Evolutionary conservation across 257 asterid species (phyloP).

Genomic region (Thymus quinquecostatus): DNA sequence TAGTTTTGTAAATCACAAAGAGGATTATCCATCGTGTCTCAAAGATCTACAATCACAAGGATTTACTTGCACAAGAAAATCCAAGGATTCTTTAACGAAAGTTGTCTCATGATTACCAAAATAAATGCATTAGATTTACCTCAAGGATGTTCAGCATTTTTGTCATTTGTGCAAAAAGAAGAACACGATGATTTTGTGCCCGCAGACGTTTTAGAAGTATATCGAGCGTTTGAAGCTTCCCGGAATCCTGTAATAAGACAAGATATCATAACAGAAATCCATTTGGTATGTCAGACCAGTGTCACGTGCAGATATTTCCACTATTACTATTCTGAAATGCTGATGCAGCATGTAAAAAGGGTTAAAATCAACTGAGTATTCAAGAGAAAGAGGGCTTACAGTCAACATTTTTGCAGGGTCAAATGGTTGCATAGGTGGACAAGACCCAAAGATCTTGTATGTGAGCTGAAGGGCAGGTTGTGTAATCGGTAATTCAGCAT

Average conservation of each 20-base stretch:
- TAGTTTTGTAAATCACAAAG: too few species aligned
- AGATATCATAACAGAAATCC: constrained; percentile 22
- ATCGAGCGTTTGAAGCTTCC: constrained; percentile 97
- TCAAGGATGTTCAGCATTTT: constrained; percentile 94
- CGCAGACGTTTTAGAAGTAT: constrained; percentile 87
- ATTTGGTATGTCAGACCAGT: constrained; percentile 15
- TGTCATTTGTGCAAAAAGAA: constrained; percentile 97
- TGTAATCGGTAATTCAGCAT: constrained; percentile 73
- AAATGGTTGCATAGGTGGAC: constrained; percentile 99
- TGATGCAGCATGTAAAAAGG: too few species aligned
- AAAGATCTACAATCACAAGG: constrained; percentile 11
- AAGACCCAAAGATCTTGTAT: constrained; percentile 82
- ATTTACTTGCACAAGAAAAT: constrained; percentile 14
- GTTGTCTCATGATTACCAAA: constrained; percentile 14
- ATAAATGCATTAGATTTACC: constrained; percentile 47
- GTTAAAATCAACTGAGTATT: too few species aligned
- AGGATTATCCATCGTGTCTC: neutral
- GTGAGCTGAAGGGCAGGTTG: constrained; percentile 96
- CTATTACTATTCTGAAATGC: too few species aligned
- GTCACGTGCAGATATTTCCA: constrained; percentile 7
- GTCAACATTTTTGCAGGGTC: constrained; percentile 99
- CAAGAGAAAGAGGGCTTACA: constrained; percentile 42
- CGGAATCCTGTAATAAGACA: constrained; percentile 78
- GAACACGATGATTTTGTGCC: constrained; percentile 86
- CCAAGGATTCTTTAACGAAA: constrained; percentile 9